Base-by-base conservation (phyloP, 345 rosid genomes). In the Melaleuca quinquenervia region DNA sequence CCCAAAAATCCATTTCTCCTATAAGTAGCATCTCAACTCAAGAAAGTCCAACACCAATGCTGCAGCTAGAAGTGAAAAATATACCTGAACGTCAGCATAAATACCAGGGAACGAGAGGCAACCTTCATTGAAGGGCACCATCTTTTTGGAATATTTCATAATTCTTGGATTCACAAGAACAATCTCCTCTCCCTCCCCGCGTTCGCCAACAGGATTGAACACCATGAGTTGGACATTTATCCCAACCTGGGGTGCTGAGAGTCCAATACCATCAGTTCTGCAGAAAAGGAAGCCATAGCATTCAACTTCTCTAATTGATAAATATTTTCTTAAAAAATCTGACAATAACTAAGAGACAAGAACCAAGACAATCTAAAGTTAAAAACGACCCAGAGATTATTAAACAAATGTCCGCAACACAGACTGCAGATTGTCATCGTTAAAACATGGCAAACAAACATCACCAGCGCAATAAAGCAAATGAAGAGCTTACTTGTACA, bases 161-260 rank as follows among this genome's bases (percentile, higher is more conserved):
- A 97, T 94, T 87, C 91, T 93, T 1, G 99, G 99, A 91, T 97
- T 97, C 45, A 97, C 90, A 62, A 97, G 98, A 83, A 95, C 96
- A 84, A 95, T 94, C 87, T 97, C 99, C 87, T 96, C 94, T 75
- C 98, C 98, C 88, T 92, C 94, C 80, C 96, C 95, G 12, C 87
- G 91, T 90, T 93, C 97, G 1, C 98, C 98, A 41, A 86, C 92
- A 1, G 96, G 91, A 91, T 97, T 96, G 91, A 97, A 97, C 90
- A 97, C 99, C 99, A 97, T 97, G 53, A 97, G 93, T 75, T 91
- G 95, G 84, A 94, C 95, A 90, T 94, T 96, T 44, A 96, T 82
- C 86, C 99, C 99, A 48, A 97, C 98, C 90, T 97, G 99, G 9
- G 99, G 99, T 62, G 99, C 99, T 49, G 99, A 94, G 87, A 97